Base-by-base conservation (phyloP, 441 rosid species). In the Corymbia citriodora region DNA sequence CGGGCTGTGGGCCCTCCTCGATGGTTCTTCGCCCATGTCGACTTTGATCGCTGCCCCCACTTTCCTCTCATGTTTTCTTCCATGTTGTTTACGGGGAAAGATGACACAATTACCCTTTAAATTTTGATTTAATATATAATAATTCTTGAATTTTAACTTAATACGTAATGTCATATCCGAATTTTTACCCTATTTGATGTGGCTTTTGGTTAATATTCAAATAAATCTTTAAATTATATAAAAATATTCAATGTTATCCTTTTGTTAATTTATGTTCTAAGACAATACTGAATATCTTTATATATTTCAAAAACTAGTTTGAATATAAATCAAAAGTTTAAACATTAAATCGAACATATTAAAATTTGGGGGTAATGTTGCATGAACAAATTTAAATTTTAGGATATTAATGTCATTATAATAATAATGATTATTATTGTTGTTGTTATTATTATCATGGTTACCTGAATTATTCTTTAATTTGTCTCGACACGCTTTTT, bases 101-200 rank as follows among this genome's bases (percentile, higher is more conserved):
- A 57, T 57, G 63, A 57, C 63, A 57, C 0, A 10, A 9, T 4
- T 57, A 57, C 3, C 1, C 14, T 10, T 9, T 2, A 13, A 3
- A 6, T 1, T 59, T 59, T 59, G 25, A 10, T 0, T 0, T 0
- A 4, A 57, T 3, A 13, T 10, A 13, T 4, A 57, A 57, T 10
- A 6, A 0, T 23, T 57, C 6, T 0, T 57, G 0, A 57, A 10
- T 0, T 57, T 10, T 57, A 57, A 23, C 0, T 4, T 6, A 23
- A 57, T 0, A 57, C 23, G 9, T 57, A 57, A 57, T 21, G 2
- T 57, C 27, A 57, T 19, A 0, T 55, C 1, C 0, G 0, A 55
- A 0, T 0, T 8, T 55, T 55, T 55, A 8, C 8, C 18, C 9
- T 55, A 55, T 19, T 55, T 0, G 4, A 55, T 1, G 0, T 55